These are phyloP conservation scores for Leishmania guyanensis DNA, from an alignment of 208 protist genomes.

Conservation along the genomic window DNA sequence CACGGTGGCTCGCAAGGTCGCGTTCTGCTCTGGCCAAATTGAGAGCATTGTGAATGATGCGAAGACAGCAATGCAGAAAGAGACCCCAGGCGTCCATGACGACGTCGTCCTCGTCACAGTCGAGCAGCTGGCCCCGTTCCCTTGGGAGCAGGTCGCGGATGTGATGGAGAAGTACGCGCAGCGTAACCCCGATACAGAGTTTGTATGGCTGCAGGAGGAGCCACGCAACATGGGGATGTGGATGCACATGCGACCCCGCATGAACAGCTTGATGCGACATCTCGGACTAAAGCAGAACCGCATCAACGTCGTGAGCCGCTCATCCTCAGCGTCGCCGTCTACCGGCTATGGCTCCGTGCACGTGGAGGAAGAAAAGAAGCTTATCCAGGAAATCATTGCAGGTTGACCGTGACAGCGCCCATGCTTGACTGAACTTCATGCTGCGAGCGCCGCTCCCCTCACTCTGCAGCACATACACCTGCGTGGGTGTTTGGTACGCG, in stretches of 20 bases:
- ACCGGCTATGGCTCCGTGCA: slow-evolving; percentile 91
- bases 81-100: slow-evolving; percentile 45
- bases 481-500: too few species aligned
- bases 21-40: slow-evolving; percentile 98
- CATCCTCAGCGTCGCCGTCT: slow-evolving; percentile 80
- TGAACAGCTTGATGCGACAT: slow-evolving; percentile 80
- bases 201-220: slow-evolving; percentile 98
- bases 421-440: neutral
- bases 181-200: slow-evolving; percentile 82
- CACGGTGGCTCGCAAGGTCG: slow-evolving; percentile 83
- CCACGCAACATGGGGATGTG: slow-evolving; percentile 98
- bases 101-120: slow-evolving; percentile 94
- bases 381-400: slow-evolving; percentile 69
- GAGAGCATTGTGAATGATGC: slow-evolving; percentile 95
- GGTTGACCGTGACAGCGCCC: slow-evolving; percentile 18
- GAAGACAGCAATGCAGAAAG: slow-evolving; percentile 58
- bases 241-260: slow-evolving; percentile 78
- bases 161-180: slow-evolving; percentile 89
- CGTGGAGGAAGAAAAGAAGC: slow-evolving; percentile 81
- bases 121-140: slow-evolving; percentile 98
- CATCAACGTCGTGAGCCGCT: slow-evolving; percentile 78
- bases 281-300: slow-evolving; percentile 45
- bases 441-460: neutral
- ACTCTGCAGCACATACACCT: neutral
- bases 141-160: slow-evolving; percentile 94